These are phyloP conservation scores for Mucor saturninus DNA, from an alignment of 371 early-diverging fungal species.

Conservation along the genomic window DNA sequence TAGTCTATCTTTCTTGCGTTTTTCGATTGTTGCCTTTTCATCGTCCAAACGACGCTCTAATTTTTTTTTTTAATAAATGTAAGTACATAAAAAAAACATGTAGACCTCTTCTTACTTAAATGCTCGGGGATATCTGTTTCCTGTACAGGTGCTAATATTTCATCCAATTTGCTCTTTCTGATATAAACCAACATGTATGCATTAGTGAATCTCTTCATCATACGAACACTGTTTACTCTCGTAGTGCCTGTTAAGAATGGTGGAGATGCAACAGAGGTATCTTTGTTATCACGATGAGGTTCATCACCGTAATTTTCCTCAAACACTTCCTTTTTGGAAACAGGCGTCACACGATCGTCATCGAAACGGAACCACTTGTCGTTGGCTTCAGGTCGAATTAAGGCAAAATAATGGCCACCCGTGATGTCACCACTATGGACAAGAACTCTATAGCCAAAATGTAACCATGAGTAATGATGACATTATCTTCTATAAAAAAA, in stretches of 20 bases:
- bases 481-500: not conserved
- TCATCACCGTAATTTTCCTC: slow-evolving; percentile 98
- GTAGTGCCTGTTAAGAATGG: slow-evolving; percentile 18
- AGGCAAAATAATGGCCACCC: slow-evolving; percentile 98
- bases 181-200: slow-evolving; percentile 98
- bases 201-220: slow-evolving; percentile 83
- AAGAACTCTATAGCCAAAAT: slow-evolving; percentile 70
- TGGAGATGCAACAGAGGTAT: slow-evolving; percentile 21
- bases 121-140: slow-evolving; percentile 82
- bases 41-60: slow-evolving; percentile 64
- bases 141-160: slow-evolving; percentile 70
- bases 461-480: not conserved
- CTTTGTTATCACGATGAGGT: slow-evolving; percentile 17
- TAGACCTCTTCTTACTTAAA: slow-evolving; percentile 51
- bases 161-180: slow-evolving; percentile 73
- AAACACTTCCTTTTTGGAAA: slow-evolving; percentile 85
- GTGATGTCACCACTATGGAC: slow-evolving; percentile 97
- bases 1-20: slow-evolving; percentile 65
- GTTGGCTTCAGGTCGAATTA: slow-evolving; percentile 80
- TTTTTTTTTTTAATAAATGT: too few relatives aligned
- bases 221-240: slow-evolving; percentile 34
- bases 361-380: slow-evolving; percentile 96
- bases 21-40: slow-evolving; percentile 62
- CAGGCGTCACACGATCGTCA: slow-evolving; percentile 95
- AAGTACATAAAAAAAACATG: too few relatives aligned